Evolutionary conservation across 225 moss, liverwort and hornwort genomes (phyloP).

Genomic region (Antitrichia curtipendula): DNA sequence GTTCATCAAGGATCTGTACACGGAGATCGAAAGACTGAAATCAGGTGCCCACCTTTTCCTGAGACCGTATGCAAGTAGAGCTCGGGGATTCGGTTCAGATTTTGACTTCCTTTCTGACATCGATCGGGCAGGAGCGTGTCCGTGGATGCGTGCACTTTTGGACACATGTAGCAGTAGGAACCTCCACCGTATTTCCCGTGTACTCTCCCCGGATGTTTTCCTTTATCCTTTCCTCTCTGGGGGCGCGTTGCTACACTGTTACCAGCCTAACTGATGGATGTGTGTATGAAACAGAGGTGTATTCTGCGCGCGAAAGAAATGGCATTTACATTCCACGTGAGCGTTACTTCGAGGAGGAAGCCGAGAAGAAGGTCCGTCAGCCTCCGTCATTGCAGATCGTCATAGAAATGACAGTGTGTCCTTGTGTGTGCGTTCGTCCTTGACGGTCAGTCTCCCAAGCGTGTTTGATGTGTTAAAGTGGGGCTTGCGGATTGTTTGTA

Average conservation of each 20-base stretch:
- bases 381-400: neutral
- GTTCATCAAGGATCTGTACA: slow-evolving; percentile 85
- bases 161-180: neutral
- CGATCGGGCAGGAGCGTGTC: neutral
- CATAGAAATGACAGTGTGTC: neutral
- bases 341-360: slow-evolving; percentile 89
- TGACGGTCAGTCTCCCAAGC: neutral
- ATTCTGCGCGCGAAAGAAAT: slow-evolving; percentile 87
- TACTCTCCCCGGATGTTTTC: neutral
- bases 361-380: slow-evolving; percentile 65
- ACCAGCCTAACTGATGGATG: neutral
- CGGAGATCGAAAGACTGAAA: slow-evolving; percentile 82
- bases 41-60: slow-evolving; percentile 28
- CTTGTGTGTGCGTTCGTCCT: neutral
- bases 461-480: neutral
- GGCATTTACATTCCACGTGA: slow-evolving; percentile 93
- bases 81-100: neutral
- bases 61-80: neutral
- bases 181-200: neutral
- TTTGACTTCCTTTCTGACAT: neutral
- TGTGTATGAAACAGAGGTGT: slow-evolving; percentile 50
- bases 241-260: neutral
- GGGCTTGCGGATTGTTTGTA: neutral
- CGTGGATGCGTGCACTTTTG: neutral
- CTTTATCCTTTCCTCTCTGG: no score